Conservation (phyloP, 345 rosid genomes). For the Camelina hispida region DNA sequence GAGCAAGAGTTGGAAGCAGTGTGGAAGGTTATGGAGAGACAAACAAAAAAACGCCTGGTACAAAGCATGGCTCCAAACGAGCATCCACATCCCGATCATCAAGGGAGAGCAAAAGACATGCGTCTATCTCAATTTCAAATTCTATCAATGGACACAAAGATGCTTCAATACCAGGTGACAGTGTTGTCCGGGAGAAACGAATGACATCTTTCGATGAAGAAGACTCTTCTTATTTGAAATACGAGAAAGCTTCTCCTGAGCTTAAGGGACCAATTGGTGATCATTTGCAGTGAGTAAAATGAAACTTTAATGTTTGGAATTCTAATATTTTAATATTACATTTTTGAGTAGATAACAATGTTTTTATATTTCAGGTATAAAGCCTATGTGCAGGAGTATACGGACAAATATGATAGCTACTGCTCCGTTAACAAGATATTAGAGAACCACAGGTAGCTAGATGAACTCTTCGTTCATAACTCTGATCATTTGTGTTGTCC, state of each 20-base stretch:
- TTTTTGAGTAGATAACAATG: conserved; percentile 10
- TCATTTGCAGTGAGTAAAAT: conserved; percentile 71
- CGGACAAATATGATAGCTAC: conserved; percentile 79
- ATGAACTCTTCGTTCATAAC: conserved; percentile 18
- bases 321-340: conserved; percentile 5
- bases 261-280: conserved; percentile 76
- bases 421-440: conserved; percentile 71
- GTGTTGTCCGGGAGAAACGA: conserved; percentile 55
- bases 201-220: conserved; percentile 69
- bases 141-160: conserved; percentile 57
- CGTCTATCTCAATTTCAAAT: conserved; percentile 44
- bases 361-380: conserved; percentile 61
- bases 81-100: conserved; percentile 52
- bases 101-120: conserved; percentile 59
- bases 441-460: conserved; percentile 73
- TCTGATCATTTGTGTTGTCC: conserved; percentile 19
- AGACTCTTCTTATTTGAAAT: conserved; percentile 66
- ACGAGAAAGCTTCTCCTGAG: conserved; percentile 83
- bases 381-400: conserved; percentile 78
- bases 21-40: conserved; percentile 74
- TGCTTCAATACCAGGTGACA: conserved; percentile 48
- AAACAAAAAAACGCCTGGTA: conserved; percentile 53
- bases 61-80: conserved; percentile 58
- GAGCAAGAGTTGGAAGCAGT: conserved; percentile 52
- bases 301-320: conserved; percentile 21